Evolutionary conservation across 1,139 yeast genomes (phyloP), one percentile per base, ranked within the genome.

Genomic region (Zygotorulaspora mrakii): DNA sequence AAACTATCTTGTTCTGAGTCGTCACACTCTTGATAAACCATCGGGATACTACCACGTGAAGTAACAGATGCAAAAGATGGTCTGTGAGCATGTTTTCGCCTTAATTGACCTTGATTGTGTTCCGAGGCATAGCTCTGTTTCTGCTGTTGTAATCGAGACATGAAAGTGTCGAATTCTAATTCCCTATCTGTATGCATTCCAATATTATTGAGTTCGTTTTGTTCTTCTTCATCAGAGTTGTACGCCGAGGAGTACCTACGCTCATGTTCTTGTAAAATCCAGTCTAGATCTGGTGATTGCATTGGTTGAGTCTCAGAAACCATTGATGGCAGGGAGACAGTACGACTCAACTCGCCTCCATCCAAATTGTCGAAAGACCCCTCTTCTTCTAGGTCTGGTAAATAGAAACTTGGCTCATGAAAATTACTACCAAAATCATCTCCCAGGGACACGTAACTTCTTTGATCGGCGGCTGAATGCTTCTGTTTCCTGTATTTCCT

Each of bases 221-320:
- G 41, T 26, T 50, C 53, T 7, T 55, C 57, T 18, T 49, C 38
- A 13, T 55, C 57, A 20, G 58, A 49, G 23, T 55, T 46, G 27
- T 54, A 44, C 2, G 64, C 60, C 3, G 70, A 66, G 3, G 73
- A 68, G 45, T 73, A 73, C 37, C 83, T 65, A 40, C 87, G 61
- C 45, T 77, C 83, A 49, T 79, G 82, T 53, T 82, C 88, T 52
- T 79, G 83, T 27, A 79, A 62, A 22, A 82, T 62, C 88, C 89
- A 81, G 34, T 77, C 74, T 32, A 76, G 57, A 39, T 79, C 60
- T 66, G 77, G 59, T 67, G 82, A 45, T 67, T 74, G 45, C n/a
- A 47, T 37, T 26, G 73, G 74, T 2, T 71, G 67, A 10, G 71
- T 72, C 3, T 70, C 71, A 25, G 73, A 72, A 4, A 79, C 65